Base-by-base conservation (phyloP, 2,329 filamentous ascomycete species). In the Samsoniella hepiali region DNA sequence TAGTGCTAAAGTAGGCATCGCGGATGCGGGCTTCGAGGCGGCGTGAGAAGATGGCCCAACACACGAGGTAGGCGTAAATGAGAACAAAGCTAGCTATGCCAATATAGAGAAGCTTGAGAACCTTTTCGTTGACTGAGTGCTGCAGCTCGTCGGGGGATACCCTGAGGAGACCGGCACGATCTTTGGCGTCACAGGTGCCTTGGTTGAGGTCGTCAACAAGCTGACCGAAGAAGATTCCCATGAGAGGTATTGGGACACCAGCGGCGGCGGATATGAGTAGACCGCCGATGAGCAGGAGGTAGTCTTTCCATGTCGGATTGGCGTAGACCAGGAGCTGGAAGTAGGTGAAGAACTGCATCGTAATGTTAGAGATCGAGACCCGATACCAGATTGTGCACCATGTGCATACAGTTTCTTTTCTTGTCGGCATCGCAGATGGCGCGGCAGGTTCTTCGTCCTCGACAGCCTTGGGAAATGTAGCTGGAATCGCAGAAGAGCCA, bases 11-110 rank as follows among this genome's bases (percentile, higher is more conserved):
- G 68, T 89, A 90, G 44, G 75, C 78, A 67, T 87, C 83, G 53
- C 88, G 82, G 50, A 90, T 75, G 38, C 88, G 81, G 66, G 86
- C 84, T 54, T 86, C 84, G 9, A 91, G 77, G 3, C 87, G 83
- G 65, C 87, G 85, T 62, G 86, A 87, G 65, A 83, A 81, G 67
- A 90, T 76, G 66, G 80, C 86, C 87, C 87, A 91, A 67, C 82
- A 88, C 10, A 84, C 77, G 36, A 87, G 79, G 69, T 90, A 84
- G 61, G 80, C 74, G 72, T 90, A 91, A 67, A 90, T 88, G 64
- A 84, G 76, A 45, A 80, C 78, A 67, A 91, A 87, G 65, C 84
- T 82, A 34, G 81, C 87, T 63, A 88, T 83, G 27, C 84, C 84
- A 44, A 91, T 80, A 70, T 88, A 88, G 15, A 88, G 81, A 29